Evolutionary conservation across 768 basidiomycete genomes (phyloP), one percentile per base, ranked within the genome.

Genomic region (Lentinula raphanica): DNA sequence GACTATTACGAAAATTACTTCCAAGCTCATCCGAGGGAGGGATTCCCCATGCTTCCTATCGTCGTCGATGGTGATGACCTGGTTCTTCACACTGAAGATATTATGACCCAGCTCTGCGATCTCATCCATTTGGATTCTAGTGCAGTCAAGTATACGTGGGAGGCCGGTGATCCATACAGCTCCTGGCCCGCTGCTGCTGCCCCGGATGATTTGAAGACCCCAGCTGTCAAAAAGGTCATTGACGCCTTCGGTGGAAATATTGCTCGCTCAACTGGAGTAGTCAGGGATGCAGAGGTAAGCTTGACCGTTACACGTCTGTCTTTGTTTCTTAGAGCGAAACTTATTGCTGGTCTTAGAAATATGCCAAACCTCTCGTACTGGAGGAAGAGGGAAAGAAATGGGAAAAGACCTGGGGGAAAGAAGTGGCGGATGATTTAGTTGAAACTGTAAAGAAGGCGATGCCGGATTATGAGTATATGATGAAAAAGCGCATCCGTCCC

Each of bases 181-280:
- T 50, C 49, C 21, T 50, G 49, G 49, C 49, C 49, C n/a, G 49
- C 49, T 31, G 49, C 49, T 35, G 49, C 49, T 50, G 49, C 49
- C 15, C 49, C 49, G 5, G 49, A 50, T 21, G 49, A 50, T 35
- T 32, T 50, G 49, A 54, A 54, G 29, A 39, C 25, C 19, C 40
- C 49, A 11, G 49, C 40, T 3, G 53, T 44, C 17, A 31, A 38
- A 35, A 40, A 44, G 17, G 53, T 40, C 17, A 40, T 54, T 28
- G 40, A 54, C 13, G 53, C 53, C n/a, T 44, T 54, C 38, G 36
- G 53, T 39, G 40, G 53, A 0, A 39, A 54, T n/a, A 23, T 54
- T 40, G 38, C 36, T 25, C 40, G 38, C 15, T 54, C 53, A 17
- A 54, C 53, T 23, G 53, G 53, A 29, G 40, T 54, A 8, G 28